Evolutionary conservation across 2,329 filamentous ascomycete genomes (phyloP), one percentile per base, ranked within the genome.

Genomic region (Chrysosporium keratinophilum): DNA sequence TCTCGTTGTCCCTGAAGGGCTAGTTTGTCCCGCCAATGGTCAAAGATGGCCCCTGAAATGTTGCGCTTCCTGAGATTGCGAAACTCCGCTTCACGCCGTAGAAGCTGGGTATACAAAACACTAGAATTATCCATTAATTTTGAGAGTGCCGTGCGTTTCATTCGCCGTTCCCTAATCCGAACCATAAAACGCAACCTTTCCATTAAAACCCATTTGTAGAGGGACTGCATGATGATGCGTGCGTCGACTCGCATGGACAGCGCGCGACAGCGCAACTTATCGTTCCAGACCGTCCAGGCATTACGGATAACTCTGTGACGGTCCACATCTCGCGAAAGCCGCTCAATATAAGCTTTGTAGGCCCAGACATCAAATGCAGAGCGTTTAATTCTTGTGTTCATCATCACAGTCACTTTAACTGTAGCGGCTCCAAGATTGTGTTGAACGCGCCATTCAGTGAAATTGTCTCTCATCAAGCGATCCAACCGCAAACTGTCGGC

Each of bases 151-250:
- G 69, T 66, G 6, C 64, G 63, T 39, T 71, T 69, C 42, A 71
- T 64, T 11, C 68, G 66, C 56, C 70, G 65, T n/a, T 72, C 67
- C 37, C 62, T 64, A 45, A 72, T 66, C 45, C 69, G 64, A 53
- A 65, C 65, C 63, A 72, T 65, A 28, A 74, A 64, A 17, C 64
- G 63, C 45, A 62, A 69, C 56, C 74, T 65, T 52, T 73, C 74
- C 34, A 76, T 74, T 31, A 84, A 61, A n/a, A 78, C 73, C 81
- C 80, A 84, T 64, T 74, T 80, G 64, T 82, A 82, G 57, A 84
- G 69, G 5, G 71, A 66, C 61, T 83, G 75, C 31, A 78, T 67
- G 41, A 78, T 68, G 40, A 82, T 59, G 2, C 81, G 75, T 57
- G 79, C 75, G 57, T 82, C 73, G 46, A 82, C 78, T 12, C 74